phyloP scores from a whole-genome alignment of 179 eudicot genomes.

The Beta corolliflora region DNA sequence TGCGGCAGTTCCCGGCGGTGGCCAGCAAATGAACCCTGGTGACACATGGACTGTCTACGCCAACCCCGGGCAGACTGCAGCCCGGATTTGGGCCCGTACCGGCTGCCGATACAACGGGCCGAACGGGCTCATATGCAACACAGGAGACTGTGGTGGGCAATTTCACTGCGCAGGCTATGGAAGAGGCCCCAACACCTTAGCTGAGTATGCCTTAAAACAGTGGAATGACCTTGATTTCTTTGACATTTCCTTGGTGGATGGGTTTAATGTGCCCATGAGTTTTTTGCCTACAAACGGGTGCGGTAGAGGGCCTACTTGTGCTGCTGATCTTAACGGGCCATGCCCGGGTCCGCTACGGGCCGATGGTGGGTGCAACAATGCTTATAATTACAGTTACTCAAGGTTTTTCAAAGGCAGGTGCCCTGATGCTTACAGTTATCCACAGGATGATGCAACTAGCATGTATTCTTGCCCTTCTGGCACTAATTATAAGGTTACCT shows the following conservation, averaged over 20 bases:
- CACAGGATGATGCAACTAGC: constrained; percentile 49
- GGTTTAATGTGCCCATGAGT: constrained; percentile 46
- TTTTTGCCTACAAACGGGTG: constrained; percentile 33
- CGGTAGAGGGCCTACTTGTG: constrained; percentile 16
- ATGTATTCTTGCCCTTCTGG: constrained; percentile 47
- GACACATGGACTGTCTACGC: constrained; percentile 38
- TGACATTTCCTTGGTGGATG: constrained; percentile 49
- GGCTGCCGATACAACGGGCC: constrained; percentile 35
- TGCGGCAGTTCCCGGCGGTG: constrained; percentile 41
- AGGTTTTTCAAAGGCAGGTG: constrained; percentile 35
- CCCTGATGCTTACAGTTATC: constrained; percentile 44
- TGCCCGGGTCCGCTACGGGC: constrained; percentile 33
- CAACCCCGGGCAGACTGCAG: constrained; percentile 33
- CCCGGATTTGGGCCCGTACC: constrained; percentile 48
- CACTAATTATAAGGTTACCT: constrained; percentile 38
- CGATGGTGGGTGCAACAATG: constrained; percentile 42
- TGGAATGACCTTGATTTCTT: constrained; percentile 38
- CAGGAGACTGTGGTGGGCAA: constrained; percentile 44
- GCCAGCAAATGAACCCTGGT: constrained; percentile 30
- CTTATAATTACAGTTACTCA: constrained; percentile 38
- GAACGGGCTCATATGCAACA: constrained; percentile 34
- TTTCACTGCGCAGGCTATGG: constrained; percentile 38
- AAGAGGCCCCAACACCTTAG: constrained; percentile 44
- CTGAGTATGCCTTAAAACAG: constrained; percentile 35
- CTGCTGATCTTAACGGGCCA: constrained; percentile 34